Evolutionary conservation across 2,329 filamentous ascomycete species (phyloP).

Genomic region (Claviceps fusiformis): DNA sequence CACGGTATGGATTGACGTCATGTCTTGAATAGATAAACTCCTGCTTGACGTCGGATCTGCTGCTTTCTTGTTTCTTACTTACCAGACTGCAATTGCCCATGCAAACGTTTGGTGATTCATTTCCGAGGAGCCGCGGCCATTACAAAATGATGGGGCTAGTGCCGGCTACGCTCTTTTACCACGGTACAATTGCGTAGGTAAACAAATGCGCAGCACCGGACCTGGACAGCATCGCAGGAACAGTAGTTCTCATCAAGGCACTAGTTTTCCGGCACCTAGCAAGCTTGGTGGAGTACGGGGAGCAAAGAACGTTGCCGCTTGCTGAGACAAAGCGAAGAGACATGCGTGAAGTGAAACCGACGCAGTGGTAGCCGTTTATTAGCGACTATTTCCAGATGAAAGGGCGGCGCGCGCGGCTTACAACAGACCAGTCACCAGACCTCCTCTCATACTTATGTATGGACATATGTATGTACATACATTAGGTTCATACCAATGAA

Average conservation of each 20-base stretch:
- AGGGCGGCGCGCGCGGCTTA: background rate
- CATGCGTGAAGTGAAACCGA: background rate
- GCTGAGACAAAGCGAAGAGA: no score
- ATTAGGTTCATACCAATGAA: no score
- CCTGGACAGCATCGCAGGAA: background rate
- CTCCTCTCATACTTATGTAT: no score
- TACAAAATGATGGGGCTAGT: no score
- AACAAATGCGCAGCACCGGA: no score
- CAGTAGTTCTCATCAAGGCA: background rate
- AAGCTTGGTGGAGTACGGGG: background rate
- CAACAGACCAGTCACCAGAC: no score
- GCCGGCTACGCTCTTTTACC: background rate
- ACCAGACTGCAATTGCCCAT: background rate
- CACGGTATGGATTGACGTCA: no score
- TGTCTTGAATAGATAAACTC: background rate
- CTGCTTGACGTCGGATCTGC: background rate
- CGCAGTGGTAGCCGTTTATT: background rate
- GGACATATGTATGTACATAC: no score
- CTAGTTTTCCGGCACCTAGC: background rate
- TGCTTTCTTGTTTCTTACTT: background rate
- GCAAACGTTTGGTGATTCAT: background rate
- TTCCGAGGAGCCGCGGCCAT: background rate
- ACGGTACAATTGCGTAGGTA: background rate
- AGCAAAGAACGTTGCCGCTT: no score
- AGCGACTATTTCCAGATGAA: background rate